Base-by-base conservation (phyloP, 1,284 basidiomycete species). In the Phlebopus sp. region DNA sequence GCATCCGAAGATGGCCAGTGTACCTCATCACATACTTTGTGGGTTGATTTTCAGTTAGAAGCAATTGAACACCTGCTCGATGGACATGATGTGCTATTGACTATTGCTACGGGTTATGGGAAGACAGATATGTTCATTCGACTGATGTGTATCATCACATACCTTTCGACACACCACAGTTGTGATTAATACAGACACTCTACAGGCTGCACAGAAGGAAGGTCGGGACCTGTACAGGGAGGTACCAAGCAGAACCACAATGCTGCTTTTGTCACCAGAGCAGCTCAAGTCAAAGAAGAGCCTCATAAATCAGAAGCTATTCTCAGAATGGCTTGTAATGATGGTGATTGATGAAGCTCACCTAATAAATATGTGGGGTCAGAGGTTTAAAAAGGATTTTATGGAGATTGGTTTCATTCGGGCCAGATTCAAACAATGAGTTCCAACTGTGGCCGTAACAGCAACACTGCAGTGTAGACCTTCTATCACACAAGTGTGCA, bases 381-480 rank as follows among this genome's bases (percentile, higher is more conserved):
- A 21, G n/a, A 11, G 10, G 2, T 42, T 47, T 35, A 38, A 19
- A 17, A 32, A 6, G 15, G 38, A 31, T n/a, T 47, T 42, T 27
- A 15, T 2, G 30, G 10, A 47, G 19, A 41, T 65, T 37, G 38
- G 46, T 4, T 42, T 6, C 5, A n/a, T 41, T 7, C 38, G 21
- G 9, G 17, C 38, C 11, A 21, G 31, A 19, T 25, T 35, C 6
- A 3, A 13, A 2, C 13, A 9, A 21, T 8, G 34, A 3, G 37
- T 46, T n/a, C 37, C 29, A 1, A n/a, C 46, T 1, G 2, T 39
- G 8, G 48, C 48, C 10, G 32, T 41, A 1, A 50, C 48, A 19
- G 43, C 48, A 2, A 50, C 48, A 1, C 34, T 50, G 17, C 43
- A 34, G 2, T 4, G 13, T 4, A 41, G 43, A 2, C 14, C n/a